Base-by-base conservation (phyloP, 306 rosid genomes). In the Quercus glauca region DNA sequence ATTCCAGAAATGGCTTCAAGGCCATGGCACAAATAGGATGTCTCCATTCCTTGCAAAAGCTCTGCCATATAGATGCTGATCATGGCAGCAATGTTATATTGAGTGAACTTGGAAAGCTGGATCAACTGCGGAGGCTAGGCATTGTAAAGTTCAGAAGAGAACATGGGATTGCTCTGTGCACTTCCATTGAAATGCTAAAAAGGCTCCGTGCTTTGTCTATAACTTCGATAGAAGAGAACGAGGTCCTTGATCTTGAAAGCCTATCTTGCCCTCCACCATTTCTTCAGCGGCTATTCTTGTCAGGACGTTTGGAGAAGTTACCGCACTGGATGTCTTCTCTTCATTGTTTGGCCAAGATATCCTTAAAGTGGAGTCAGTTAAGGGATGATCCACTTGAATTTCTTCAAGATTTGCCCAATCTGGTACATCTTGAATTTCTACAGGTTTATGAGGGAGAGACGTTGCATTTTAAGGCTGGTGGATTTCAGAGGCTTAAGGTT, bases 401-500 rank as follows among this genome's bases (percentile, higher is more conserved):
- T n/a, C 83, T 87, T 19, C 84, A 79, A 33, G 33, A 79, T 74
- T 65, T 87, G 31, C 88, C 90, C 35, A 84, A 76, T 85, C 86
- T 87, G 18, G 83, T 76, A 33, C 88, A 87, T 76, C 88, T 87
- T 37, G 90, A 87, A 29, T 82, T 87, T 7, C 91, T 87, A 51
- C 87, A 89, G 56, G 90, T 61, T 63, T 89, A 74, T 65, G 86
- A 83, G 18, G 86, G 87, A n/a, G 87, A 83, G 70, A 80, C 75
- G 13, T n/a, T 91, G 83, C 85, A 82, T 75, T 91, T 91, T 57
- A 80, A 77, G 23, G 35, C 86, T 28, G 84, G 83, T 12, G 87
- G 87, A 41, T 91, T 91, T 71, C 85, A 82, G 73, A 91, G 85
- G 87, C 93, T 91, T 18, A 85, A 84, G 85, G 64, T 91, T 75